phyloP scores from a whole-genome alignment of 2,329 filamentous ascomycete genomes.

The Talaromyces sp. region DNA sequence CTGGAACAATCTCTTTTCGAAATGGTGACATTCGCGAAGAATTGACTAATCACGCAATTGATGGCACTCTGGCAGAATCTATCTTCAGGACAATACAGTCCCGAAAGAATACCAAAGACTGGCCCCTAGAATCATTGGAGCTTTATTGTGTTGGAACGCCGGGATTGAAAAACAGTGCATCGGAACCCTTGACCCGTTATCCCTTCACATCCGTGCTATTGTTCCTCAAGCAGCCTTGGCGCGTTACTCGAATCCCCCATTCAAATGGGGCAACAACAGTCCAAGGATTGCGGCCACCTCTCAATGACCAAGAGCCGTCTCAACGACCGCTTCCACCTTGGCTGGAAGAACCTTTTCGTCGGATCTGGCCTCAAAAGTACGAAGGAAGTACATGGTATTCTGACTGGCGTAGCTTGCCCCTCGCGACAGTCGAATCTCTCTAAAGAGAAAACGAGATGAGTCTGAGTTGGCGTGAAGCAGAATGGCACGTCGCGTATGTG shows the following conservation, averaged over 20 bases:
- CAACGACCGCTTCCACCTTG: not conserved
- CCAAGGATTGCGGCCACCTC: not conserved
- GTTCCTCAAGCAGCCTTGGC: not conserved
- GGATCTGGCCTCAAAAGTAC: not conserved
- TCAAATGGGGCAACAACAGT: not conserved
- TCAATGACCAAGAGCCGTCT: not conserved
- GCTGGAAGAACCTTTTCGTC: not conserved
- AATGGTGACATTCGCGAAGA: not conserved
- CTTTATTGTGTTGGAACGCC: not conserved
- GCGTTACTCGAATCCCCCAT: not conserved
- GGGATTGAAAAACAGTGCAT: not conserved
- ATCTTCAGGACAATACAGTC: not conserved
- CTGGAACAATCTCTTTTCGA: not conserved
- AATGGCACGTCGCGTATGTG: no score
- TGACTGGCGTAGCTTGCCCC: not conserved
- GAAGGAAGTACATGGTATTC: not conserved
- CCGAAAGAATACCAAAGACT: not conserved
- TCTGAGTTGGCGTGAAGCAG: no score
- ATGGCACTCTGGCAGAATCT: not conserved
- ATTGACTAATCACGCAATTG: not conserved
- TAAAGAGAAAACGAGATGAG: no score
- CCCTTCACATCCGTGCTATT: not conserved
- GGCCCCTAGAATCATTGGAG: not conserved
- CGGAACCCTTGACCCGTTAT: not conserved
- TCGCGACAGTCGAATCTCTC: no score